These are phyloP conservation scores for Tripidium arundinaceum DNA, from an alignment of 202 grass and related monocot species.

Conservation along the genomic window DNA sequence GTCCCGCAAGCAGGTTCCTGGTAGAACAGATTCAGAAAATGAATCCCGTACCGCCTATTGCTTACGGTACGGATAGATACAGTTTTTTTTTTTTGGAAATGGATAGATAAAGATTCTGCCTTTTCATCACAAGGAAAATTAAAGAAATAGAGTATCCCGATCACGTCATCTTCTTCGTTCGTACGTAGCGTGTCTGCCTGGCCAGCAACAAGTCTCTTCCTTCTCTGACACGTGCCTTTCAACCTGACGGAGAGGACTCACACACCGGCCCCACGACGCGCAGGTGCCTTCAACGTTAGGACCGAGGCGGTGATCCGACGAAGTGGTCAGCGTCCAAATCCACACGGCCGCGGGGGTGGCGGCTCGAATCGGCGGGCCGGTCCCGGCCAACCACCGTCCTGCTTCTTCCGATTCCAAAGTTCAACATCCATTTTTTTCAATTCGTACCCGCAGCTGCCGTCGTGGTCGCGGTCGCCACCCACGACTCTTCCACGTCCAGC, in stretches of 20 bases:
- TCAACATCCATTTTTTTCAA: background rate
- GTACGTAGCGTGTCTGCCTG: background rate
- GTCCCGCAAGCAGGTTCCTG: background rate
- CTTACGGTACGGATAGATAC: background rate
- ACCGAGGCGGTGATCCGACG: background rate
- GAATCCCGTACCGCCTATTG: background rate
- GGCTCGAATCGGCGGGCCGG: background rate
- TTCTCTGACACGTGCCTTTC: background rate
- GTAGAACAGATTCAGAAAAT: background rate
- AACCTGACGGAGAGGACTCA: background rate
- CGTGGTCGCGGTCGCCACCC: constrained; percentile 23
- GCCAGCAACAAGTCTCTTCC: background rate
- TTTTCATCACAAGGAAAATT: background rate
- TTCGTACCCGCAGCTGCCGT: background rate
- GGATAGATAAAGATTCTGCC: background rate
- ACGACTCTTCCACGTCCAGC: constrained; percentile 5
- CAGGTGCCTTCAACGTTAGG: constrained; percentile 1
- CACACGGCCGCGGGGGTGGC: background rate
- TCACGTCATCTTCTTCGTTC: background rate
- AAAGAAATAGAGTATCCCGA: background rate
- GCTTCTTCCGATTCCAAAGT: background rate
- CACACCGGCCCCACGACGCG: background rate
- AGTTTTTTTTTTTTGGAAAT: too few relatives aligned
- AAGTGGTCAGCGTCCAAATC: constrained; percentile 14
- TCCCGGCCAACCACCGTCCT: background rate